phyloP scores from a whole-genome alignment of 441 rosid genomes.

The Populus trichocarpa region DNA sequence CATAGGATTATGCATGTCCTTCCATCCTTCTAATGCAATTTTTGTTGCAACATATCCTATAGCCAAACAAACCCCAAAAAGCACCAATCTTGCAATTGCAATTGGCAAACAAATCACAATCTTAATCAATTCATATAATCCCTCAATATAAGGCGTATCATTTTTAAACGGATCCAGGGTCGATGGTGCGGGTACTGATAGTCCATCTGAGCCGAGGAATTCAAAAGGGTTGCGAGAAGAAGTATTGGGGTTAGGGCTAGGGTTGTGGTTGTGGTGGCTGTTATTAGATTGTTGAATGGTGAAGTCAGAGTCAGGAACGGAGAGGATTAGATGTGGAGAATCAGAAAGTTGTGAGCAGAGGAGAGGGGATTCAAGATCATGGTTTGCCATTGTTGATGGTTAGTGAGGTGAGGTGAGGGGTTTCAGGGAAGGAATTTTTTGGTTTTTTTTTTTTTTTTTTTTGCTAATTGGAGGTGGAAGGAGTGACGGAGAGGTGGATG shows the following conservation, averaged over 20 bases:
- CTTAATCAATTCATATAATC: constrained; percentile 74
- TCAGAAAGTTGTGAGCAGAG: constrained; percentile 40
- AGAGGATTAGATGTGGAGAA: constrained; percentile 41
- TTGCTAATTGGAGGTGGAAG: not conserved
- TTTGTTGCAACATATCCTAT: constrained; percentile 72
- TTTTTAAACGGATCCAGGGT: constrained; percentile 82
- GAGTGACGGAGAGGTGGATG: not conserved
- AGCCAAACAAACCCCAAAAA: constrained; percentile 58
- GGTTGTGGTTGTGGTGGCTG: not conserved
- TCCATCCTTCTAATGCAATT: constrained; percentile 77
- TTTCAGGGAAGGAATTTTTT: not conserved
- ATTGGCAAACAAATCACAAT: constrained; percentile 68
- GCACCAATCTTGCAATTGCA: constrained; percentile 51
- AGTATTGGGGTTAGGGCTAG: not conserved
- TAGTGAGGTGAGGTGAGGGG: not conserved
- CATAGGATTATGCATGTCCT: constrained; percentile 80
- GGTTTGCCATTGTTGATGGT: constrained; percentile 42
- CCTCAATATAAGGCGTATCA: constrained; percentile 49
- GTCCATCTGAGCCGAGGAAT: constrained; percentile 44
- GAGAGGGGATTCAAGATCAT: constrained; percentile 52
- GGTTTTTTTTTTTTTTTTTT: not conserved
- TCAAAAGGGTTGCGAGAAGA: constrained; percentile 42
- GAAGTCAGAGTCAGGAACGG: constrained; percentile 36
- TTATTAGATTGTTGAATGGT: constrained; percentile 1
- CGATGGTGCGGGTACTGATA: constrained; percentile 41